phyloP scores from a whole-genome alignment of 2,329 filamentous ascomycete species.

The Fusarium domesticum region DNA sequence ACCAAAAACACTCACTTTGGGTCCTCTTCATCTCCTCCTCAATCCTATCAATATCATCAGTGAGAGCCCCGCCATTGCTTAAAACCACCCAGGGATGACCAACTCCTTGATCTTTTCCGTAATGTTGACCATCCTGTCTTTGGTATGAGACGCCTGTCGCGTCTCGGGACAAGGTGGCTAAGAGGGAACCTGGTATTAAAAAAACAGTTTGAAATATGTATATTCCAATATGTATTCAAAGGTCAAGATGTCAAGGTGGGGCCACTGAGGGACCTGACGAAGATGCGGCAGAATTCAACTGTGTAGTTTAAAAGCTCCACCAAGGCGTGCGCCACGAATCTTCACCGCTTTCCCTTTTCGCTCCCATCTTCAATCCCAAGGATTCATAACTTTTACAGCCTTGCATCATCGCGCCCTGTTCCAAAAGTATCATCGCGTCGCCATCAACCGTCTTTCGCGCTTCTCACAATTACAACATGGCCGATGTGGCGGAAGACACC shows the following conservation, averaged over 20 bases:
- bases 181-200: constrained; percentile 5
- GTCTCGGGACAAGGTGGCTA: constrained; percentile 14
- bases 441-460: constrained; percentile 15
- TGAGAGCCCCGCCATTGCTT: constrained; percentile 8
- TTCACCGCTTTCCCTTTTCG: constrained; percentile 32
- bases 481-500: constrained; percentile 31
- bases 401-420: constrained; percentile 25
- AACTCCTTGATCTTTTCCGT: constrained; percentile 99
- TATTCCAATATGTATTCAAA: constrained; percentile 6
- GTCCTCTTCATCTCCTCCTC: constrained; percentile 99
- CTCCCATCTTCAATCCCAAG: constrained; percentile 12
- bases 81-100: constrained; percentile 30
- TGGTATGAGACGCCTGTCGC: constrained; percentile 25
- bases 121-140: constrained; percentile 87
- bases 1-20: constrained; percentile 67
- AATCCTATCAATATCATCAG: constrained; percentile 64
- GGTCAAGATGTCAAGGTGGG: constrained; percentile 30
- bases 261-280: constrained; percentile 28
- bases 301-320: constrained; percentile 15
- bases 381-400: constrained; percentile 24
- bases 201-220: not conserved
- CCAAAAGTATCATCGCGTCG: constrained; percentile 23
- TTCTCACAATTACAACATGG: constrained; percentile 26
- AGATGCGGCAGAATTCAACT: constrained; percentile 26
- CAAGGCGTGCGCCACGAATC: constrained; percentile 7